Conservation (phyloP, 2,329 filamentous ascomycete species). For the Trichoderma sp. region DNA sequence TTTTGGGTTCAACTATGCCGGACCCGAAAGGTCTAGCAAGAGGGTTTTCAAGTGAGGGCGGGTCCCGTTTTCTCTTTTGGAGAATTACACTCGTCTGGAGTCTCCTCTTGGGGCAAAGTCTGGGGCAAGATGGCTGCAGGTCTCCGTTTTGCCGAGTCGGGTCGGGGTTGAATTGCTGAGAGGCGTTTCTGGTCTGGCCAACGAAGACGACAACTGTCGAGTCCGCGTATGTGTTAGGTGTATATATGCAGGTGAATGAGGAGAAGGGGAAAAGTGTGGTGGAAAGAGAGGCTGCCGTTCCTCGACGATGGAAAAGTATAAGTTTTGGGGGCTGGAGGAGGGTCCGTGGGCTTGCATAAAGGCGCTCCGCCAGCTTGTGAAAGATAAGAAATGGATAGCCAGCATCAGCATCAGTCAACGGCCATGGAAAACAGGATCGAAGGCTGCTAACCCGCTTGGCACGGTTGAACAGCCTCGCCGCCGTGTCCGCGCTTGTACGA, state of each 20-base stretch:
- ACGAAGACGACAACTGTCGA: background rate
- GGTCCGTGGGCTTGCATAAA: slow-evolving; percentile 13
- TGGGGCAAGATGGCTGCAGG: slow-evolving; percentile 15
- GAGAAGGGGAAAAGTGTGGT: slow-evolving; percentile 5
- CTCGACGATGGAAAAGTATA: slow-evolving; percentile 21
- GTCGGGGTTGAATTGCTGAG: background rate
- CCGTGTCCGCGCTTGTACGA: background rate
- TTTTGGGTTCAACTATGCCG: slow-evolving; percentile 18
- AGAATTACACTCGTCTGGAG: background rate
- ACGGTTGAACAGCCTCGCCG: background rate
- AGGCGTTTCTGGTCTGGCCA: background rate
- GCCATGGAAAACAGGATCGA: background rate
- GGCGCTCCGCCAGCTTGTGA: background rate
- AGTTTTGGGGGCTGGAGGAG: slow-evolving; percentile 19
- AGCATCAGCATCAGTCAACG: background rate
- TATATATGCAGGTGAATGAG: slow-evolving; percentile 15
- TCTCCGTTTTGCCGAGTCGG: background rate
- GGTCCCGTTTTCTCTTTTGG: slow-evolving; percentile 4
- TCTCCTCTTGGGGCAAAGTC: slow-evolving; percentile 9
- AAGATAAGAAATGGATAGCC: background rate
- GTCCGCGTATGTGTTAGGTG: background rate
- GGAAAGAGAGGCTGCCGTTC: slow-evolving; percentile 8
- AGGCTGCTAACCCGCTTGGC: background rate
- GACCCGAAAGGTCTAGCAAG: slow-evolving; percentile 15
- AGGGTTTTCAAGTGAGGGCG: slow-evolving; percentile 15